Evolutionary conservation across 129 eudicot species (phyloP), one percentile per base, ranked within the genome.

Genomic region (Chrysanthemum makinoi): DNA sequence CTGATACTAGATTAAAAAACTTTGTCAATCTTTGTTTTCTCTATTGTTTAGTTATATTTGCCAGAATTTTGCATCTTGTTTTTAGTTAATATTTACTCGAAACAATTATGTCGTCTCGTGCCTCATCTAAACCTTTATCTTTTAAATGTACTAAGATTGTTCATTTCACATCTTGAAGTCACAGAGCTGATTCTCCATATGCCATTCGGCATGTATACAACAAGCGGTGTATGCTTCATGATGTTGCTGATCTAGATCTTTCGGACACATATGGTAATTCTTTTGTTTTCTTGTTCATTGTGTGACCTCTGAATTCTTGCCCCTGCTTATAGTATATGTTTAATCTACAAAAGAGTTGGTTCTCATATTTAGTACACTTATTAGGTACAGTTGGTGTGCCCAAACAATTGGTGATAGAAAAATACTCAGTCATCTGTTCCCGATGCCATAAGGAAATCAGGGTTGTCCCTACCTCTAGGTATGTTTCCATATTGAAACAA

Each of bases 181-280:
- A 86, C 90, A n/a, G 86, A 84, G 64, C 96, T 54, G 93, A 86
- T 79, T 93, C 96, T 52, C 96, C 93, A n/a, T 85, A 82, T 75
- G 96, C 93, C 73, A 89, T 89, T 52, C 85, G 80, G n/a, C 90
- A 84, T 62, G 82, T 89, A 18, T 83, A 83, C 83, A 89, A 86
- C 70, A 84, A 90, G 20, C 93, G 84, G 64, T 89, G 79, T 67
- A 89, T 89, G 96, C 88, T 89, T 24, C 86, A 89, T 58, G 96
- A 80, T 65, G 96, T 89, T 78, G 84, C 93, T 49, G 93, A 86
- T 74, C 75, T 89, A 60, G 79, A 84, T 71, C 70, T 89, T 74
- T 86, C 88, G 1, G 88, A 82, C 22, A 18, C 80, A 8, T 79
- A 80, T 68, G 96, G 96, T 89, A 83, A 33, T 33, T 33, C 43